Base-by-base conservation (phyloP, 805 yeast genomes). In the Metschnikowia corniflorae region DNA sequence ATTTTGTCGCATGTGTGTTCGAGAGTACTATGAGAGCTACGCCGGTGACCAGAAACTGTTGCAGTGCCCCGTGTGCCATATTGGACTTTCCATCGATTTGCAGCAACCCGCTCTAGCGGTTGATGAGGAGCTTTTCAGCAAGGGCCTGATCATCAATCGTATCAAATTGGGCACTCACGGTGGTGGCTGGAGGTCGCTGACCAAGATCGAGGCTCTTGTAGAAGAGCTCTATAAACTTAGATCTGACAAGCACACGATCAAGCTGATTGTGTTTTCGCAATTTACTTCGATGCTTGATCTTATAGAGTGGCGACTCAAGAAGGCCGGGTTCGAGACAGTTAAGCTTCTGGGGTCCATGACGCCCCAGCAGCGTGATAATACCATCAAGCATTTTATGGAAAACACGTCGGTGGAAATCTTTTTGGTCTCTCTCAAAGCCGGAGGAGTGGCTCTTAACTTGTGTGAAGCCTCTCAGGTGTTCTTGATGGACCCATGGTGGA, bases 401-500 rank as follows among this genome's bases (percentile, higher is more conserved):
- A 91, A 86, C 43, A 84, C 96, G 0, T 75, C 75, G 29, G 96
- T 91, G 26, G 98, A 93, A 59, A 95, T 93, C 7, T 93, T 93
- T 55, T 63, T 93, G 45, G 98, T 93, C 7, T 87, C 96, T 23
- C 72, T 93, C 51, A 93, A 93, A 56, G 99, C 99, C 0, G 99
- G 99, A 49, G 99, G 99, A 64, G 98, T 93, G 28, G 98, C 98
- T 0, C 70, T 93, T 47, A 93, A 93, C 57, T 70, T 93, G 46
- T 91, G 96, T 54, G 99, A 94, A 54, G 97, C 98, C 0, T 88
- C 94, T 2, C 97, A 91, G 54, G 97, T 93, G 31, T 93, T 93
- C 50, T 72, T 93, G 29, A 70, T 93, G 70, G 99, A 93, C 53
- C 97, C 97, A 23, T 93, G 98, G 98, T 93, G 98, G 97, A 94